phyloP scores from a whole-genome alignment of 306 rosid species.

The Begonia masoniana region DNA sequence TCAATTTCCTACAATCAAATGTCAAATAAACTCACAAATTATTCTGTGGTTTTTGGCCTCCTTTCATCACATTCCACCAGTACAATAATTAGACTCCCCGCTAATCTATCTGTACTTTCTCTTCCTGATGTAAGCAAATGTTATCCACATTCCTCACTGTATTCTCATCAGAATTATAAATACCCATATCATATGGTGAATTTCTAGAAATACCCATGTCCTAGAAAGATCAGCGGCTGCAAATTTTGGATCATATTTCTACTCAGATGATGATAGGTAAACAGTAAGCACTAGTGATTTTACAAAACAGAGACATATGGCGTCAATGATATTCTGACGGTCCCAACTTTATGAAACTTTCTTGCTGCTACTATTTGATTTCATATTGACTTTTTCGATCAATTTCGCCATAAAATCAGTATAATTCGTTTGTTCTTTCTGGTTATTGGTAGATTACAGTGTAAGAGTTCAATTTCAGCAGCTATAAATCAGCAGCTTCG shows the following conservation, averaged over 20 bases:
- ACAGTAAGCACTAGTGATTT: background rate
- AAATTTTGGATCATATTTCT: too few species aligned
- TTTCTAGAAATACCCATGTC: too few species aligned
- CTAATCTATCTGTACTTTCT: constrained; percentile 24
- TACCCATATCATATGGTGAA: too few species aligned
- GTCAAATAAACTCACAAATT: constrained; percentile 14
- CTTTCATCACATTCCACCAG: constrained; percentile 29
- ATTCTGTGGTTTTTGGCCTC: constrained; percentile 19
- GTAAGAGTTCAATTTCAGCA: too few species aligned
- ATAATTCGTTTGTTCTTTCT: too few species aligned
- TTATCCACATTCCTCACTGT: constrained; percentile 57
- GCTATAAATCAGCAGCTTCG: too few species aligned
- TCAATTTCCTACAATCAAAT: too few species aligned
- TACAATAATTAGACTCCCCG: constrained; percentile 41
- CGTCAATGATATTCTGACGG: background rate
- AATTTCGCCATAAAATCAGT: too few species aligned
- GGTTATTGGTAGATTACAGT: too few species aligned
- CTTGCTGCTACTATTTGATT: background rate
- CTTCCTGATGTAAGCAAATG: constrained; percentile 50
- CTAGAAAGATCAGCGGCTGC: too few species aligned
- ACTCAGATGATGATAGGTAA: too few species aligned
- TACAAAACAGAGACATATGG: background rate
- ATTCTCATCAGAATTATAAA: constrained; percentile 7
- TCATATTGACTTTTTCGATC: too few species aligned
- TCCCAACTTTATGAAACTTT: constrained; percentile 9